Evolutionary conservation across 257 asterid genomes (phyloP).

Genomic region (Solanum pinnatisectum): DNA sequence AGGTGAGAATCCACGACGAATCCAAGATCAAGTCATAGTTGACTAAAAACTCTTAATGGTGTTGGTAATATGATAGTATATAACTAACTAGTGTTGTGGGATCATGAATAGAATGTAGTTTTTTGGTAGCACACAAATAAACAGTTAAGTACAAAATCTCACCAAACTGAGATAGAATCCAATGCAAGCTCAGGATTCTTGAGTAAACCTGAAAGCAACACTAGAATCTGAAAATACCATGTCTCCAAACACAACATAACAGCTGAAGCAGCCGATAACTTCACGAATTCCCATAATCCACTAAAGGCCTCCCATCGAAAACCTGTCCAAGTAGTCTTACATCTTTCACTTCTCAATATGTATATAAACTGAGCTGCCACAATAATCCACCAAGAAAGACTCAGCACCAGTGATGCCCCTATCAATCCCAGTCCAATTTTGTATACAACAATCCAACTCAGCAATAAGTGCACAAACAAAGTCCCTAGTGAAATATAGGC

Average conservation of each 20-base stretch:
- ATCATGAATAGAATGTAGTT: background rate
- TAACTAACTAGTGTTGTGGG: background rate
- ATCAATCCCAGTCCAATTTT: slow-evolving; percentile 19
- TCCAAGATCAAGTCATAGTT: background rate
- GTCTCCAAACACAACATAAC: slow-evolving; percentile 34
- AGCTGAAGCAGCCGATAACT: slow-evolving; percentile 22
- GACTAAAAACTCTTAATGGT: too few species aligned
- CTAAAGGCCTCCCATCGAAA: slow-evolving; percentile 16
- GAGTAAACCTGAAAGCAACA: slow-evolving; percentile 29
- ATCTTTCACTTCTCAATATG: slow-evolving; percentile 15
- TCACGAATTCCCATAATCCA: slow-evolving; percentile 23
- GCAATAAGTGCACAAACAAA: slow-evolving; percentile 6
- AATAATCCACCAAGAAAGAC: slow-evolving; percentile 30
- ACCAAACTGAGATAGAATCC: slow-evolving; percentile 31
- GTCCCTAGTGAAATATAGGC: slow-evolving; percentile 25
- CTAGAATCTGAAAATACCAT: slow-evolving; percentile 27
- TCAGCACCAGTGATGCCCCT: slow-evolving; percentile 22
- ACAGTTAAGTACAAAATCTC: background rate
- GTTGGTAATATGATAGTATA: background rate
- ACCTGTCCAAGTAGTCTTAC: slow-evolving; percentile 24
- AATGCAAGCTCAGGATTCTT: slow-evolving; percentile 24
- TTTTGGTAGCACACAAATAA: background rate
- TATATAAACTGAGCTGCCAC: slow-evolving; percentile 23
- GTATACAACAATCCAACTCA: slow-evolving; percentile 26
- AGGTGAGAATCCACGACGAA: background rate